Base-by-base conservation (phyloP, 2,329 filamentous ascomycete genomes). In the Colletotrichum filicis region DNA sequence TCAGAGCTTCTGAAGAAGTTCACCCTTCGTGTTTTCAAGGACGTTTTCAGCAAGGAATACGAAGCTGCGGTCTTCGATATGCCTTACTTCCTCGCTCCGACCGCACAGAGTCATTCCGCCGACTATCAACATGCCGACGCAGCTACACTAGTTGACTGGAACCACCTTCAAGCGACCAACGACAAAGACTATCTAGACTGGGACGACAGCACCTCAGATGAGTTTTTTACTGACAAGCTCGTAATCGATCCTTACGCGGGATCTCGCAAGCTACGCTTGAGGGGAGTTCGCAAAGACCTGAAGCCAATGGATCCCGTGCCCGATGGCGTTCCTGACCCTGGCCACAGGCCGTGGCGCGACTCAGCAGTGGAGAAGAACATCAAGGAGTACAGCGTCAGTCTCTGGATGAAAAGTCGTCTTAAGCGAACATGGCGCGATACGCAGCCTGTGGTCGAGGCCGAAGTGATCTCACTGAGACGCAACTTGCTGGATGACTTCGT, bases 1-100 rank as follows among this genome's bases (percentile, higher is more conserved):
- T 75, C 95, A 0, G 81, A 88, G 0, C 80, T 84, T 1, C 80
- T 98, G n/a, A 91, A 91, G 0, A 82, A 81, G 0, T 97, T 97
- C 79, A 98, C 94, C 0, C 83, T 97, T 53, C 87, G 89, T 5
- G 82, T 97, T 0, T 98, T 97, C 80, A 84, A 90, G 19, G 95
- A 98, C 76, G 85, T 98, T 0, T 98, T 98, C 84, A 96, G 95
- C 81, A 99, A 99, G 80, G 87, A 87, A 3, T 99, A 94, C 77
- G 91, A 93, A 61, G 85, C 89, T 0, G 86, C 91, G 19, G 76
- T 86, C 0, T 82, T 87, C 1, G 90, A 92, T 32, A 88, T 98
- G 80, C 92, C 95, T 0, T 99, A 98, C 81, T 98, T 95, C 85
- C 79, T 98, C 16, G 93, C 91, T 0, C 96, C 97, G 0, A 78